Conservation (phyloP, 1,139 yeast species). For the Zygosaccharomyces pseudobailii region DNA sequence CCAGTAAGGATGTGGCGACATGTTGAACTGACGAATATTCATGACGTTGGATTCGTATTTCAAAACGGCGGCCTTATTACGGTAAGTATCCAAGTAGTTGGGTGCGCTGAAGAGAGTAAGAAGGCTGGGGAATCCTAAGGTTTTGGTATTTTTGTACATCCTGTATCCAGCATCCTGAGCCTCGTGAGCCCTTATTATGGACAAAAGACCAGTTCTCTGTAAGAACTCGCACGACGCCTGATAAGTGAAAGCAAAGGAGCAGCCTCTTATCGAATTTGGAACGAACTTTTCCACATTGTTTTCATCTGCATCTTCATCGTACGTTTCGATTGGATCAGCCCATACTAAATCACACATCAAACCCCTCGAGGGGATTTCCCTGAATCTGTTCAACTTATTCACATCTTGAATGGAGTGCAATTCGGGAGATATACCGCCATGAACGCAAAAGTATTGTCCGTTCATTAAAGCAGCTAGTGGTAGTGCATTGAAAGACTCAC, state of each 20-base stretch:
- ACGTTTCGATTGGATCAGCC: constrained; percentile 93
- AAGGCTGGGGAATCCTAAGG: constrained; percentile 89
- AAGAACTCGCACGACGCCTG: constrained; percentile 79
- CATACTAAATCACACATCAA: constrained; percentile 92
- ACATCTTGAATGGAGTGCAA: constrained; percentile 68
- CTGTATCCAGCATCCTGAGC: constrained; percentile 98
- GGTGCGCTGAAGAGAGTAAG: constrained; percentile 96
- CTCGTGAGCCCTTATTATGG: constrained; percentile 92
- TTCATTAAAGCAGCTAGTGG: constrained; percentile 95
- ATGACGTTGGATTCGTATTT: constrained; percentile 87
- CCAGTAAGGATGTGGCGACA: constrained; percentile 96
- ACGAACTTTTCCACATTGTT: constrained; percentile 39
- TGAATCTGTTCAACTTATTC: constrained; percentile 66
- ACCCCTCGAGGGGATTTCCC: constrained; percentile 93
- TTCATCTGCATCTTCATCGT: constrained; percentile 64
- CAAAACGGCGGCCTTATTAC: constrained; percentile 92
- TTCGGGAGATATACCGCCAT: constrained; percentile 95
- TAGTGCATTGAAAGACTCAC: constrained; percentile 76
- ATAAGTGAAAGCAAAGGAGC: constrained; percentile 87
- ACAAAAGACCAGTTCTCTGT: constrained; percentile 71
- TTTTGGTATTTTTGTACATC: constrained; percentile 81
- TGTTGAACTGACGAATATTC: constrained; percentile 92
- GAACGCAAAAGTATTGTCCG: constrained; percentile 92
- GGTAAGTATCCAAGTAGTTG: constrained; percentile 86
- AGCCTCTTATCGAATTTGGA: constrained; percentile 80